Base-by-base conservation (phyloP, 2,329 filamentous ascomycete genomes). In the Acrodontium crateriforme region DNA sequence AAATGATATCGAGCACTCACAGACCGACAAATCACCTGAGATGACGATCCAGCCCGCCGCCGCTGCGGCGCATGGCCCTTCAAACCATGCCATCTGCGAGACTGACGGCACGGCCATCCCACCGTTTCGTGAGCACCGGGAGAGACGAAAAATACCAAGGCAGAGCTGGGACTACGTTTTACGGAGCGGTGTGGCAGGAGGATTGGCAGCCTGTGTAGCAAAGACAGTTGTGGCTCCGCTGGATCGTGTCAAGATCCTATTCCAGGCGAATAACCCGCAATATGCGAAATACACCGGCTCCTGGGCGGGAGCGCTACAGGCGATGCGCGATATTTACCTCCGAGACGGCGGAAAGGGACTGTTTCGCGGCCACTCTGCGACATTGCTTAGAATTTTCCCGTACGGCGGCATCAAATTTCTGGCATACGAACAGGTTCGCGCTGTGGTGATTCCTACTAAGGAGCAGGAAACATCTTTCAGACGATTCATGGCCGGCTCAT, bases 401-500 rank as follows among this genome's bases (percentile, higher is more conserved):
- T 98, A 98, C 54, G 89, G 87, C 10, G 87, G 81, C 24, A 93
- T 95, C 57, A 98, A 98, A 50, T 98, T 98, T 49, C 70, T 98
- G 22, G 85, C 87, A 24, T 98, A 98, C 60, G 89, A 98, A 55
- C 89, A 98, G 56, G 82, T 94, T 39, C 80, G 89, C 34, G 72
- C 78, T 9, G 47, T 75, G 9, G 49, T 95, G 17, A 95, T 98
- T 36, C 70, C 69, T 2, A 62, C 58, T 19, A 71, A 65, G 28
- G 62, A 75, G 5, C 67, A 91, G 32, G 89, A 98, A 53, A 95
- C 87, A 0, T 69, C 78, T 1, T 54, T 78, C 16, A 72, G 89
- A 27, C 71, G 89, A 8, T 69, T 89, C 26, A 45, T 79, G 14
- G 77, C 74, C 33, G 82, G 82, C 25, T 74, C 75, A 33, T 48